Conservation (phyloP, 148 eudicot species). For the Rhododendron kiyosumense region DNA sequence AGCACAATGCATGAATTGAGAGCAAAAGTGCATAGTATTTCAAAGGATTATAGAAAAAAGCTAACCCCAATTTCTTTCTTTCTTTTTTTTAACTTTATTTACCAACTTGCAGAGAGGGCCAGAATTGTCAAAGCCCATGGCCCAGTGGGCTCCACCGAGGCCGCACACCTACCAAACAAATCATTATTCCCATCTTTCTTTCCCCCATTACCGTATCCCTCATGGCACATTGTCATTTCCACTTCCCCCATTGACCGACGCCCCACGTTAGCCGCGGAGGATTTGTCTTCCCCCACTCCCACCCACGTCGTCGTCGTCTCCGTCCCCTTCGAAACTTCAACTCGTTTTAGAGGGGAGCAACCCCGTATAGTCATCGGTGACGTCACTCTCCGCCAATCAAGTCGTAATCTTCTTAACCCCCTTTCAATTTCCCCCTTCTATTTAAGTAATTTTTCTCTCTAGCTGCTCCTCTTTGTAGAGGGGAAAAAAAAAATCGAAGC, state of each 20-base stretch:
- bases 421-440: neutral
- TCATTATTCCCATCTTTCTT: neutral
- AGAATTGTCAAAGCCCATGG: neutral
- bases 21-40: too few species aligned
- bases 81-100: too few species aligned
- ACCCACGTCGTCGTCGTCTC: neutral
- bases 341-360: neutral
- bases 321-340: neutral
- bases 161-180: neutral
- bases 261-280: conserved; percentile 1
- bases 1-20: too few species aligned
- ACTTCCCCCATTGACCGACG: conserved; percentile 27
- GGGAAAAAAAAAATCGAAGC: neutral
- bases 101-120: neutral
- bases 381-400: conserved; percentile 7
- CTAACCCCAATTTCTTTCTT: too few species aligned
- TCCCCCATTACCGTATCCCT: neutral
- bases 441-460: neutral
- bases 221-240: neutral
- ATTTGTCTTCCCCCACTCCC: neutral
- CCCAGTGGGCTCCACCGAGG: neutral
- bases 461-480: neutral
- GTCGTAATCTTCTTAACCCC: conserved; percentile 6
- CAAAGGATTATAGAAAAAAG: too few species aligned
- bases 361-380: neutral